Evolutionary conservation across 495 filamentous ascomycete species (phyloP), one percentile per base, ranked within the genome.

Genomic region (Neurospora intermedia): DNA sequence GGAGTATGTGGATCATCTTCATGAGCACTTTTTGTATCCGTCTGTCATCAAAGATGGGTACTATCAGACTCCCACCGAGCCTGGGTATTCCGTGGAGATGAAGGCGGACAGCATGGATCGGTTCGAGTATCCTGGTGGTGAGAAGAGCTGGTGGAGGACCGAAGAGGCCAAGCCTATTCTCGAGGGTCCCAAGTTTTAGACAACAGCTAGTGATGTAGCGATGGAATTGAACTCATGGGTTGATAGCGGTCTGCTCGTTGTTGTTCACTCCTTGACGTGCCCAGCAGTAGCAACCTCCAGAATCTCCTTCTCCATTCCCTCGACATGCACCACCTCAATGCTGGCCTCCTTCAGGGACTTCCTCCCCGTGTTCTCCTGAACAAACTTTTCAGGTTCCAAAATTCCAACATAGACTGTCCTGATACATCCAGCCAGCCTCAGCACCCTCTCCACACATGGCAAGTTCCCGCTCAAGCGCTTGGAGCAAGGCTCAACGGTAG

Each of bases 31-130:
- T 78, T 83, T 92, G 78, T 85, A 97, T 79, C 94, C 94, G 6
- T 85, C 88, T 8, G 88, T 89, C 35, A 92, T 97, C 48, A 89
- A 90, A 80, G 90, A 94, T 77, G 94, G 94, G 3, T 96, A 93
- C 80, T 96, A 96, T 82, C 91, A 89, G 73, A 97, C 94, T 2
- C 94, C 94, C 0, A 90, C 81, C 76, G 89, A 92, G 78, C 87
- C 93, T 0, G 94, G 94, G 0, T 97, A 97, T 81, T 93, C 90
- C 77, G 94, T 96, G 0, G 92, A 97, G 88, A 97, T 97, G 94
- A 94, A 91, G 88, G 80, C 88, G 41, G 91, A 90, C 76, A 96
- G 93, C 78, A 94, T 97, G 92, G 92, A 92, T 71, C 80, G 81
- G 73, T 97, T 85, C 81, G 83, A 85, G 41, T 97, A 88, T 82